A percentile compares a stretch with the other conserved stretches of the same genome.
These are phyloP conservation scores for Tribonema minus DNA, from an alignment of 108 stramenopile genomes.

Conservation along the genomic window DNA sequence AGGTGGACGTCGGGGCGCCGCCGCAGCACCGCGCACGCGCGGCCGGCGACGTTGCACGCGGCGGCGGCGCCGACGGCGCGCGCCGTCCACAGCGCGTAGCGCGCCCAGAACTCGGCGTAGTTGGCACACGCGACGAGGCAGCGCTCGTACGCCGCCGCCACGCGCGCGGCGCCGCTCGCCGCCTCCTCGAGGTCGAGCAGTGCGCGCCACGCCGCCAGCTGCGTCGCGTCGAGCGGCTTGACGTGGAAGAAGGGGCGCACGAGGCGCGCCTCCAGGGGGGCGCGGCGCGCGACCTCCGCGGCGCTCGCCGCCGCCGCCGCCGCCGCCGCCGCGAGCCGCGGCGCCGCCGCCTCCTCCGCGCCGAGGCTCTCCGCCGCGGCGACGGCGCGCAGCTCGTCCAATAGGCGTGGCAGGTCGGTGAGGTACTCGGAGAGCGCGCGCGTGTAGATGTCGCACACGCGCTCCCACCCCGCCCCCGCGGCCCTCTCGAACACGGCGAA, in stretches of 20 bases:
- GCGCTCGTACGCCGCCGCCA: conserved; percentile 31
- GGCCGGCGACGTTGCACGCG: conserved; percentile 5
- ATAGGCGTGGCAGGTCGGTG: background rate
- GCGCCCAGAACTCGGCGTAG: conserved; percentile 36
- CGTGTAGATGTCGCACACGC: background rate
- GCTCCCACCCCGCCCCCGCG: background rate
- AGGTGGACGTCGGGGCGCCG: conserved; percentile 24
- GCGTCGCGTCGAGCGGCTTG: conserved; percentile 42
- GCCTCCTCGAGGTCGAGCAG: conserved; percentile 35
- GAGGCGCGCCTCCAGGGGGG: conserved; percentile 25
- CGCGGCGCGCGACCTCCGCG: conserved; percentile 17
- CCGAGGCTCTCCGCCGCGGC: background rate
- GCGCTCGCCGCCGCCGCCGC: background rate
- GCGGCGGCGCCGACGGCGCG: background rate
- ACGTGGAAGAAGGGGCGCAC: conserved; percentile 38
- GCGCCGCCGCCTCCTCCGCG: background rate
- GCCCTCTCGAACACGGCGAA: conserved; percentile 27
- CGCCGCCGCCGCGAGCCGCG: background rate
- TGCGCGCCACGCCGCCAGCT: conserved; percentile 34
- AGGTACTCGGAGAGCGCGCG: background rate
- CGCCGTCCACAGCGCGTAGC: conserved; percentile 32
- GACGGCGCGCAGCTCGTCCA: background rate
- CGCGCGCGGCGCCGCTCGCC: background rate
- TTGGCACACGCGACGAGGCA: conserved; percentile 39
- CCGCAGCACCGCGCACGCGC: conserved; percentile 13